Base-by-base conservation (phyloP, 306 rosid species). In the Bauhinia variegata region DNA sequence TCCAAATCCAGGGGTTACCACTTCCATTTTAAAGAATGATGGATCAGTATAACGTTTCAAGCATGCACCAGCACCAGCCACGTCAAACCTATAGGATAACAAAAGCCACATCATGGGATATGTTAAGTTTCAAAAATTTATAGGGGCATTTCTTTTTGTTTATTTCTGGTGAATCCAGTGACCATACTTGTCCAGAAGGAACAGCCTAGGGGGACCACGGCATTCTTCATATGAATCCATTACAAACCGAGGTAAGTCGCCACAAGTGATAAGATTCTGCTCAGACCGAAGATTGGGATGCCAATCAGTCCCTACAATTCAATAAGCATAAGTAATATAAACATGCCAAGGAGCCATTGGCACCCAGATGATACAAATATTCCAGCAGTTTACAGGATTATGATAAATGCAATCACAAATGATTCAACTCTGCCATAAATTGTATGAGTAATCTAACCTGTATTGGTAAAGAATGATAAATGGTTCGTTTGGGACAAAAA, bases 11-110 rank as follows among this genome's bases (percentile, higher is more conserved):
- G 78, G 77, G 63, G 84, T 63, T 51, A 81, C 77, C 33, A 86
- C 23, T 38, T 81, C 97, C 17, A 65, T 82, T 79, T 83, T 85
- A 77, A 91, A 90, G 83, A 85, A 81, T 37, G 99, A 95, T 7
- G 99, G 99, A 77, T 95, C 96, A 53, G 96, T 85, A 81, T 88
- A 95, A 43, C 99, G 97, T 82, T 91, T 91, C 73, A 95, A 78
- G 80, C 97, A 95, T 55, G 96, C 92, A 72, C 99, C 97, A 72
- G 92, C 97, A 58, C 97, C 99, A 42, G 96, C 97, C 73, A 88
- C 89, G 75, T 95, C 97, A 77, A 91, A 91, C 91, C 99, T 95
- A 82, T 73, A 50, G 61, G 57, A 81, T 78, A 75, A 56, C 51
- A 67, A 72, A 65, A 65, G 7, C 48, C 61, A 23, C 28, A 36